Conservation (phyloP, 2,329 filamentous ascomycete species). For the Colletotrichum limetticola region DNA sequence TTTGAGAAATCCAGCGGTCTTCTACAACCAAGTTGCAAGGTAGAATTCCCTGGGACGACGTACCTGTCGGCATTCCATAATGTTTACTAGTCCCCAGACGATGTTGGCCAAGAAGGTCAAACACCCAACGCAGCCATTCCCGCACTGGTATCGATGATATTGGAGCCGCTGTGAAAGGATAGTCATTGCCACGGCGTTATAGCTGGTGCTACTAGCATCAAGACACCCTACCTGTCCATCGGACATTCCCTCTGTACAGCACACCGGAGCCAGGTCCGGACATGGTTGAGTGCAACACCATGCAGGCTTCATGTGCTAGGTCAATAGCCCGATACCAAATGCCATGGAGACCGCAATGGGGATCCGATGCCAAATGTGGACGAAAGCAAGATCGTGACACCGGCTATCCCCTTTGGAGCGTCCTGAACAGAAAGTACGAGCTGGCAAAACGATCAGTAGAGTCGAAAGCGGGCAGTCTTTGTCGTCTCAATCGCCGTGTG, state of each 20-base stretch:
- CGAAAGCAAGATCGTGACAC: not conserved
- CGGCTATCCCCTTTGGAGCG: not conserved
- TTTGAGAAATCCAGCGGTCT: not conserved
- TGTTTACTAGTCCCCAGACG: not conserved
- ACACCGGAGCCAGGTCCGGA: slow-evolving; percentile 13
- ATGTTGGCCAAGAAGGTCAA: not conserved
- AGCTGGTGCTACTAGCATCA: not conserved
- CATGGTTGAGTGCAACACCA: not conserved
- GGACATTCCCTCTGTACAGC: not conserved
- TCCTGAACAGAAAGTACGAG: not conserved
- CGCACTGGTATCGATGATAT: not conserved
- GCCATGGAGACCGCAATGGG: not conserved
- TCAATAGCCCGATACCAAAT: not conserved
- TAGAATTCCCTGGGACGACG: not conserved
- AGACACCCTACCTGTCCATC: not conserved
- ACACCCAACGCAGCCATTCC: not conserved
- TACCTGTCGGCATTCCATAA: not conserved
- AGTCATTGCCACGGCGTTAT: not conserved
- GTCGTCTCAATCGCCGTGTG: not conserved
- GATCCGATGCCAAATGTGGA: not conserved
- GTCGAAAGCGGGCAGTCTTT: not conserved
- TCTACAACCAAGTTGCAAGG: not conserved
- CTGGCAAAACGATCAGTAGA: not conserved
- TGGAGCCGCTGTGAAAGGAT: not conserved
- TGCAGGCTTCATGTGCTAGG: not conserved